phyloP scores from a whole-genome alignment of 177 flowering plant genomes.

The Telopea speciosissima region DNA sequence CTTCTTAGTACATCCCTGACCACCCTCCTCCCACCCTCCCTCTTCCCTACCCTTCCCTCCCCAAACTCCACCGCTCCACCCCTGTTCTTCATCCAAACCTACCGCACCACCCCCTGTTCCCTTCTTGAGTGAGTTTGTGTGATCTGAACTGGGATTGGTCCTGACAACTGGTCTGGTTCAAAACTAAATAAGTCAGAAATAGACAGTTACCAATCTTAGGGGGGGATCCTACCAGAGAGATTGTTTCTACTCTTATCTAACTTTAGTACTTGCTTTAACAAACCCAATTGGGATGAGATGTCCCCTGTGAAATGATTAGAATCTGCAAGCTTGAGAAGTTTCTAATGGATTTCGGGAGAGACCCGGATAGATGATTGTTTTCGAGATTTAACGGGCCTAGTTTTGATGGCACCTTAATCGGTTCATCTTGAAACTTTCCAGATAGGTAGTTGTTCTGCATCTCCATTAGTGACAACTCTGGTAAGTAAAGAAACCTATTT shows the following conservation, averaged over 20 bases:
- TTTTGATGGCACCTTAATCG: conserved; percentile 26
- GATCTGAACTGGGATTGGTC: conserved; percentile 51
- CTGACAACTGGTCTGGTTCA: conserved; percentile 58
- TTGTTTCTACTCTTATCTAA: conserved; percentile 56
- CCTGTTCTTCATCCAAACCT: too few species aligned
- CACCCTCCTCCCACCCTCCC: too few species aligned
- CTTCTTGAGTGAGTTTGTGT: conserved; percentile 48
- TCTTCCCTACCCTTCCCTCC: too few species aligned
- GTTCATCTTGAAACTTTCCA: conserved; percentile 33
- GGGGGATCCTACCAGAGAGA: conserved; percentile 48
- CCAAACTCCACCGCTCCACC: too few species aligned
- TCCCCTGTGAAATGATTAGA: conserved; percentile 51
- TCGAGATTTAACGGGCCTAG: conserved; percentile 49
- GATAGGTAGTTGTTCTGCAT: conserved; percentile 55
- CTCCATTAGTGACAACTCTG: conserved; percentile 49
- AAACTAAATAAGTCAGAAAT: conserved; percentile 47
- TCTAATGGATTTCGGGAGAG: conserved; percentile 50
- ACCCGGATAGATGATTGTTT: conserved; percentile 49
- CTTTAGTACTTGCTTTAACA: conserved; percentile 31
- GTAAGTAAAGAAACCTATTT: conserved; percentile 48
- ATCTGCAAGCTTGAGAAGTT: conserved; percentile 49
- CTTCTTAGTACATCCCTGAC: too few species aligned
- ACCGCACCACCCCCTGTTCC: too few species aligned
- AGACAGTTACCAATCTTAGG: conserved; percentile 40
- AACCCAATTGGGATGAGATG: conserved; percentile 45